phyloP scores from a whole-genome alignment of 139 green algal genomes.

The Closterium sp. region DNA sequence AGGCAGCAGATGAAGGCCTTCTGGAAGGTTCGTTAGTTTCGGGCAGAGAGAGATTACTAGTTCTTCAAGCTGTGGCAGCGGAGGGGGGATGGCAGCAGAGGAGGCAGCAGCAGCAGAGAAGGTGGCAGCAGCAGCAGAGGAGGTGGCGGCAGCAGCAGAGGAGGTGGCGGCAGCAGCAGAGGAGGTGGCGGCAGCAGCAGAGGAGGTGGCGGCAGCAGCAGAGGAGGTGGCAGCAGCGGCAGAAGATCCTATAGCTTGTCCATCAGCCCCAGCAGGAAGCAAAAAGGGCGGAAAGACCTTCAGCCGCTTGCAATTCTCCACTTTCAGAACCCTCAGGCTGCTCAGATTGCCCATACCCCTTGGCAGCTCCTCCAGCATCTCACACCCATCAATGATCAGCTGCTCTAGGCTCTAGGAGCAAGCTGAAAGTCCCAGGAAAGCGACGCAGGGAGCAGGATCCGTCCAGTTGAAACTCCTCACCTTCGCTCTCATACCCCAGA shows the following conservation, averaged over 20 bases:
- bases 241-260: not conserved
- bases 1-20: not conserved
- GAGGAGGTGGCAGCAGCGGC: not conserved
- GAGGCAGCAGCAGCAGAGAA: not conserved
- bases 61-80: not conserved
- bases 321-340: not conserved
- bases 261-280: not conserved
- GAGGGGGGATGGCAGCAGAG: not conserved
- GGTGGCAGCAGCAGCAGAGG: too few relatives aligned
- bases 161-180: too few relatives aligned
- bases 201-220: too few relatives aligned
- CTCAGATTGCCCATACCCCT: not conserved
- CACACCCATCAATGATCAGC: not conserved
- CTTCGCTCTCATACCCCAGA: too few relatives aligned
- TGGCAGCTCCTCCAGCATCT: not conserved
- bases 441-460: not conserved
- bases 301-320: not conserved
- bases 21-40: not conserved
- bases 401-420: not conserved
- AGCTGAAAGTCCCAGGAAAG: not conserved
- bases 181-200: too few relatives aligned
- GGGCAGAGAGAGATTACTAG: not conserved
- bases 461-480: not conserved
- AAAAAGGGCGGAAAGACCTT: not conserved
- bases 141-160: too few relatives aligned